Percentiles rank a stretch among this genome's conserved stretches.
These are phyloP conservation scores for Endothia cerciana DNA, from an alignment of 2,329 filamentous ascomycete genomes.

Conservation along the genomic window DNA sequence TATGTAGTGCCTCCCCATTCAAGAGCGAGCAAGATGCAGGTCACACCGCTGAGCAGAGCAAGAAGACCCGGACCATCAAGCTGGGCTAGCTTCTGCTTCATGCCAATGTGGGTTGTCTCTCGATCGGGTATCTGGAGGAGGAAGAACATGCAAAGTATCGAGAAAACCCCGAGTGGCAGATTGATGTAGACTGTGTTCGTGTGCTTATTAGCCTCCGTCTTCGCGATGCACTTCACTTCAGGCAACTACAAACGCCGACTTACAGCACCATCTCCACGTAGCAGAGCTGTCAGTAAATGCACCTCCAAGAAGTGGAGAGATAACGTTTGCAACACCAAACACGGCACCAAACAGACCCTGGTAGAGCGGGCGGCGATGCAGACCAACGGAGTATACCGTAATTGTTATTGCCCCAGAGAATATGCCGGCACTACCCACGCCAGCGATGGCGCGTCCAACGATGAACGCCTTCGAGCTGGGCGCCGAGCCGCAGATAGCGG, in stretches of 20 bases:
- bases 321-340: constrained; percentile 25
- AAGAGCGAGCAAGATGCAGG: constrained; percentile 50
- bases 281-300: neutral
- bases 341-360: neutral
- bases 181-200: neutral
- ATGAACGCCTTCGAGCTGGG: constrained; percentile 1
- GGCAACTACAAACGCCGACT: too few species aligned
- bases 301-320: neutral
- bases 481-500: neutral
- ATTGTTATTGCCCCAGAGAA: constrained; percentile 27
- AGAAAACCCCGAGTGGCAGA: neutral
- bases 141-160: neutral
- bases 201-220: too few species aligned
- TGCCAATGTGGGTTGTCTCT: too few species aligned
- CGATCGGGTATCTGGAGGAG: neutral
- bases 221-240: too few species aligned
- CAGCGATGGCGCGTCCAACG: constrained; percentile 4
- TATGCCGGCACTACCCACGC: constrained; percentile 16
- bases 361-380: constrained; percentile 28
- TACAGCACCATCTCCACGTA: neutral
- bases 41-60: constrained; percentile 34
- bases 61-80: constrained; percentile 2
- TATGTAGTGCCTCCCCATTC: constrained; percentile 45
- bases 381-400: neutral
- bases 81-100: neutral